Evolutionary conservation across 768 basidiomycete species (phyloP), one percentile per base, ranked within the genome.

Genomic region (Chalciporus chontae): DNA sequence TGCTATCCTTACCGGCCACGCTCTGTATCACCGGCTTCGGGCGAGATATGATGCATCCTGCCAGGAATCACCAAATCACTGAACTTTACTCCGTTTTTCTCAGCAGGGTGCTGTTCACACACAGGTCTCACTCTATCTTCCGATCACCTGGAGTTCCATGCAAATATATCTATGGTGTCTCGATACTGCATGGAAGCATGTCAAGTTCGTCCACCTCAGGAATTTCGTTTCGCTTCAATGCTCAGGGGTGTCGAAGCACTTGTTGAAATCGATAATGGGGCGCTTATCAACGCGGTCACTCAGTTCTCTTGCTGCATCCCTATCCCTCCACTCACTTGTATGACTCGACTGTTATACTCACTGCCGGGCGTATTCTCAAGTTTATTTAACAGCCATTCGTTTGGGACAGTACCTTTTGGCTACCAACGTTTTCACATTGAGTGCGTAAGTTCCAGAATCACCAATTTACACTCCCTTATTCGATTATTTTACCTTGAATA

Each of bases 191-290:
- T 36, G 45, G 54, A 61, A 64, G 56, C 21, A 45, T 13, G 45
- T 43, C 55, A 34, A 60, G 46, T 53, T 53, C 32, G 49, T 52
- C 49, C 41, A 54, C 43, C 58, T 63, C 61, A 54, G 47, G 50
- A 50, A 61, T 48, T 48, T 57, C 55, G 43, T 53, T 39, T 43
- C 47, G 54, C 53, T 66, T 64, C 64, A 66, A 55, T 66, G 45
- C 54, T 52, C 52, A 54, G 53, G 52, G 55, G 52, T 42, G 40
- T 53, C 40, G 59, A 65, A 53, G 55, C 47, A 46, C 40, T n/a
- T 53, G 5, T 26, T 54, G 52, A 38, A 42, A 60, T 63, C 52
- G 59, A 69, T 61, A 53, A 59, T 62, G 47, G 38, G 21, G 50
- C 52, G 52, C 58, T 52, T 63, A 63, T 60, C 65, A 50, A 37